Base-by-base conservation (phyloP, 176 grass and related monocot species). In the Tillandsia fasciculata region DNA sequence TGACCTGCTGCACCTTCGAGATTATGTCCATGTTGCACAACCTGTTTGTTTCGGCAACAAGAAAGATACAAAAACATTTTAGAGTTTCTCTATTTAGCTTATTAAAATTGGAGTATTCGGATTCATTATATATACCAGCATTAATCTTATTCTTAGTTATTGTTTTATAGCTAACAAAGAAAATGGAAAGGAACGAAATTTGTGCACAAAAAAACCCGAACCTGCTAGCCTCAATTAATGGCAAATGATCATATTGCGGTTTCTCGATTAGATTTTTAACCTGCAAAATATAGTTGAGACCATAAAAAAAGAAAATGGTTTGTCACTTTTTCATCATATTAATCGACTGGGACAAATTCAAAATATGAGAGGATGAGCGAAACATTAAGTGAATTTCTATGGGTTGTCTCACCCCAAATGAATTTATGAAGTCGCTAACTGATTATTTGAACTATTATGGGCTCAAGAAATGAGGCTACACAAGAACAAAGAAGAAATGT, bases 1-100 rank as follows among this genome's bases (percentile, higher is more conserved):
- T 99, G 29, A 99, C 80, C 64, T 99, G 87, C 65, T 99, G 90
- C 48, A 99, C 90, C 72, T 82, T 99, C 10, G 90, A 99, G 63
- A 99, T 83, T 65, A 99, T 99, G 77, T 94, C 95, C 90, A 94
- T 99, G 72, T 99, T 99, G 87, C 95, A 99, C 78, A 99, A 77
- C 82, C 95, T 99, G 81, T 81, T 20, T 79, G 64, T 79, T 81
- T 58, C 69, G 56, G 57, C 68, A 53, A 72, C 12, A 53, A 28
- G 42, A 77, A n/a, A 23, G 26, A 57, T 51, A 69, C 50, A 6
- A 67, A 51, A 24, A 48, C 49, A 65, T 52, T 7, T 47, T 63
- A 57, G n/a, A n/a, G n/a, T 64, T 53, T 57, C 17, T n/a, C 53
- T 18, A 15, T 26, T 66, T 66, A 47, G 10, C 15, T 11, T 11